Base-by-base conservation (phyloP, 2,329 filamentous ascomycete species). In the Escovopsis sp. region DNA sequence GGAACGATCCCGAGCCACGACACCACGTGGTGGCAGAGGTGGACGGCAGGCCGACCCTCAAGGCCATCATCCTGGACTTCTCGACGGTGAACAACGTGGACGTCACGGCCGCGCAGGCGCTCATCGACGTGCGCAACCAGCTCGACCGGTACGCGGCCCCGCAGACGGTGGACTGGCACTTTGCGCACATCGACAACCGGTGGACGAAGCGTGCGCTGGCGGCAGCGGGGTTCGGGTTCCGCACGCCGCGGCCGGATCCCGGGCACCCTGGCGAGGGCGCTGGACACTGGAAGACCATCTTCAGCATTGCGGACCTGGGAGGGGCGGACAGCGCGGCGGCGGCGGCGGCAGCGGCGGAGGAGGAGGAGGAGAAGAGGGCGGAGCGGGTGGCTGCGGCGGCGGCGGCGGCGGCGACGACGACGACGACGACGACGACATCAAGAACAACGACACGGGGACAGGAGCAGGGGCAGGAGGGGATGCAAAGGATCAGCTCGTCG, bases 261-360 rank as follows among this genome's bases (percentile, higher is more conserved):
- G 45, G 46, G 9, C 45, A 50, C 14, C 14, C 28, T 9, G 45
- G 38, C 25, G 41, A 43, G 36, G 42, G 41, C 12, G 35, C 50
- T 2, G 49, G 48, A 13, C 47, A 55, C 15, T 58, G 54, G 55
- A 87, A 85, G 57, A 82, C 85, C 16, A 87, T 96, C 46, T 96
- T 94, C 68, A 85, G 76, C 50, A 87, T 96, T 25, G 84, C 88
- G 1, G 85, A 94, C 50, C 74, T 93, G 35, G 76, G 84, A 39
- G 79, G 86, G 9, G 62, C 64, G 1, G 62, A 76, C 37, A 84
- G 78, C 14, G 81, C 80, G 1, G 47, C 53, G 8, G 45, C 45
- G 11, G 50, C 50, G 18, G 77, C 78, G 2, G 72, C 71, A 0
- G 63, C 65, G 3, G 80, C 79, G 0, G 80, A 87, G 46, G 61